A percentile compares a stretch with the other conserved stretches of the same genome.
These are phyloP conservation scores for Phialophora expanda DNA, from an alignment of 2,329 filamentous ascomycete species.

Conservation along the genomic window DNA sequence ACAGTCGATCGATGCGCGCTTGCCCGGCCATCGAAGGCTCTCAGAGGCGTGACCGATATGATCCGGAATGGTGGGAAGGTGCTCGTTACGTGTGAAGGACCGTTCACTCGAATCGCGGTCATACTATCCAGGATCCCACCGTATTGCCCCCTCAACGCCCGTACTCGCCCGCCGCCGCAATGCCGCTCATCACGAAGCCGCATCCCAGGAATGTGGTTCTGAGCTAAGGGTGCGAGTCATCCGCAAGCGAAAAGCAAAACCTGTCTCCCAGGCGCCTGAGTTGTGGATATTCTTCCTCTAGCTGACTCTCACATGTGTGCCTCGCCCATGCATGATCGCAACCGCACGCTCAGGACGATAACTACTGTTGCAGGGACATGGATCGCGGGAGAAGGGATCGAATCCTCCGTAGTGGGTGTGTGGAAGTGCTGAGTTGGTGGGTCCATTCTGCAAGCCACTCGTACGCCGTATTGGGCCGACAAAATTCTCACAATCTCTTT, in stretches of 20 bases:
- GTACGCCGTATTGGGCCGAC: background rate
- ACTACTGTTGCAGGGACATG: background rate
- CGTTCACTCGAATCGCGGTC: background rate
- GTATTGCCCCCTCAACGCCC: background rate
- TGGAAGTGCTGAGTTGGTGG: background rate
- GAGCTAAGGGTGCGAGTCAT: constrained; percentile 6
- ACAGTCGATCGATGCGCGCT: background rate
- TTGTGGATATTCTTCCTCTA: background rate
- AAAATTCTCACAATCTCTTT: background rate
- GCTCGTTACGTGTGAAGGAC: background rate
- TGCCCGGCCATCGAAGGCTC: background rate
- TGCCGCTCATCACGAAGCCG: background rate
- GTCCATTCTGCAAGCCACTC: background rate
- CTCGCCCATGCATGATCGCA: background rate
- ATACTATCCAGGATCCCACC: background rate
- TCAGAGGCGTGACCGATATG: background rate
- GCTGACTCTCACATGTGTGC: background rate
- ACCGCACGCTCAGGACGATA: background rate
- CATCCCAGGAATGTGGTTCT: constrained; percentile 9
- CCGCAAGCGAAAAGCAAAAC: constrained; percentile 17
- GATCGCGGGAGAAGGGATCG: background rate
- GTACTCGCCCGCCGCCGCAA: background rate
- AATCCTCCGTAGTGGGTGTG: background rate
- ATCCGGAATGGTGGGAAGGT: background rate
- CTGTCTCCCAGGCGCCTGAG: background rate